Percentiles rank a stretch among this genome's conserved stretches.
These are phyloP conservation scores for Strobilomyces confusus DNA, from an alignment of 768 basidiomycete genomes.

Conservation along the genomic window DNA sequence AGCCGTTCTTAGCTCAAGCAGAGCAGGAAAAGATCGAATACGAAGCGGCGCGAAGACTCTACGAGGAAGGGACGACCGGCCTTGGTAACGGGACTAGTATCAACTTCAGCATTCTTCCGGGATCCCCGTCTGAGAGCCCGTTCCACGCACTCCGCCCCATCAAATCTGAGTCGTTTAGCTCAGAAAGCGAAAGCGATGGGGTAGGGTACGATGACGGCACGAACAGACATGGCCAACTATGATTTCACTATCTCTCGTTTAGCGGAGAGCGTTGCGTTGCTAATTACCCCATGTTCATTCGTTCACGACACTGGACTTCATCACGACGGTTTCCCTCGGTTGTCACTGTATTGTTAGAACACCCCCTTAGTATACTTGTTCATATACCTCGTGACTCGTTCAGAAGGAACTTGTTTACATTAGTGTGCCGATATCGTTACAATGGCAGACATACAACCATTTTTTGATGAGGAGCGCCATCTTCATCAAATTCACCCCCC, in stretches of 20 bases:
- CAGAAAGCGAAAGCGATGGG: constrained; percentile 69
- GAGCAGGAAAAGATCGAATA: constrained; percentile 96
- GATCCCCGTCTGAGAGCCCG: constrained; percentile 50
- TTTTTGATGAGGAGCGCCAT: constrained; percentile 82
- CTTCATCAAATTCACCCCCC: constrained; percentile 76
- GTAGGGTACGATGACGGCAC: constrained; percentile 47
- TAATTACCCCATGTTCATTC: constrained; percentile 26
- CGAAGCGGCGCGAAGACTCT: constrained; percentile 77
- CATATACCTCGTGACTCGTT: constrained; percentile 25
- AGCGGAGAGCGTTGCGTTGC: constrained; percentile 23
- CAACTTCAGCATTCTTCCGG: constrained; percentile 78
- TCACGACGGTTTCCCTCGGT: constrained; percentile 32
- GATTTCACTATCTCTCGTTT: constrained; percentile 22
- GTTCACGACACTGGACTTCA: constrained; percentile 31
- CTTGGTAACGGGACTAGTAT: constrained; percentile 66
- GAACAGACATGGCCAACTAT: constrained; percentile 36
- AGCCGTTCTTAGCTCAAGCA: constrained; percentile 92
- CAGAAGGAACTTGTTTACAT: constrained; percentile 21
- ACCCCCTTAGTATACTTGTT: constrained; percentile 31
- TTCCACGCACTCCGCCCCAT: constrained; percentile 42
- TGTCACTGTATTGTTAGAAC: constrained; percentile 41
- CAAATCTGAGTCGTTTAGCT: constrained; percentile 58
- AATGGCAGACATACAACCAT: constrained; percentile 61
- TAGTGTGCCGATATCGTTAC: constrained; percentile 28
- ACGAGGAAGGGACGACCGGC: constrained; percentile 76